phyloP scores from a whole-genome alignment of 1,284 basidiomycete species.

The Termitomyces sp. region DNA sequence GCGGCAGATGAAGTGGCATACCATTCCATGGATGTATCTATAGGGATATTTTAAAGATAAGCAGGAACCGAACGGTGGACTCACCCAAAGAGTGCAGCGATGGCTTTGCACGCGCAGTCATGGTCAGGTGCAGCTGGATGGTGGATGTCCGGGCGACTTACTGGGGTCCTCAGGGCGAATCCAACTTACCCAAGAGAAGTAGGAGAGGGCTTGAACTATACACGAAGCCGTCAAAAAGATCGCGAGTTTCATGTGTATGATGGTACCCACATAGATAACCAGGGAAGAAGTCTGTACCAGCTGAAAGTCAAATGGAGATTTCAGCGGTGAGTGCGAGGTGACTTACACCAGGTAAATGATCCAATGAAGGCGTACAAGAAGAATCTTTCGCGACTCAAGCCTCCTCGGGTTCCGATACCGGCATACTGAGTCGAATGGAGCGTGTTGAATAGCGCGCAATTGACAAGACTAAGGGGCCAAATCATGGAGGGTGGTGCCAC shows the following conservation, averaged over 20 bases:
- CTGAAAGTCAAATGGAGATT: not conserved
- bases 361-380: constrained; percentile 60
- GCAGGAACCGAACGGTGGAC: constrained; percentile 16
- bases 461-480: constrained; percentile 89
- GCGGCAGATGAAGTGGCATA: constrained; percentile 10
- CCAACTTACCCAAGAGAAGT: constrained; percentile 58
- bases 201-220: constrained; percentile 48
- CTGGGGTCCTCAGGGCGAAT: constrained; percentile 31
- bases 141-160: constrained; percentile 14
- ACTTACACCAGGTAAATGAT: constrained; percentile 55
- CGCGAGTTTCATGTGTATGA: not conserved
- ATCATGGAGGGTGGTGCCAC: constrained; percentile 91
- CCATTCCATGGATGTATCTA: constrained; percentile 51
- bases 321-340: not conserved
- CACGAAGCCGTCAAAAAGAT: not conserved
- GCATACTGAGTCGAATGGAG: constrained; percentile 60
- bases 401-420: constrained; percentile 58
- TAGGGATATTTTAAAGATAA: not conserved
- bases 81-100: constrained; percentile 38
- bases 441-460: constrained; percentile 80
- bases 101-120: constrained; percentile 18
- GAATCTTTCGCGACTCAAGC: constrained; percentile 73
- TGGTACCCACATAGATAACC: constrained; percentile 54
- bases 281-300: constrained; percentile 42
- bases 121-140: not conserved